Conservation (phyloP, 2,329 filamentous ascomycete species). For the Fusarium sp. region DNA sequence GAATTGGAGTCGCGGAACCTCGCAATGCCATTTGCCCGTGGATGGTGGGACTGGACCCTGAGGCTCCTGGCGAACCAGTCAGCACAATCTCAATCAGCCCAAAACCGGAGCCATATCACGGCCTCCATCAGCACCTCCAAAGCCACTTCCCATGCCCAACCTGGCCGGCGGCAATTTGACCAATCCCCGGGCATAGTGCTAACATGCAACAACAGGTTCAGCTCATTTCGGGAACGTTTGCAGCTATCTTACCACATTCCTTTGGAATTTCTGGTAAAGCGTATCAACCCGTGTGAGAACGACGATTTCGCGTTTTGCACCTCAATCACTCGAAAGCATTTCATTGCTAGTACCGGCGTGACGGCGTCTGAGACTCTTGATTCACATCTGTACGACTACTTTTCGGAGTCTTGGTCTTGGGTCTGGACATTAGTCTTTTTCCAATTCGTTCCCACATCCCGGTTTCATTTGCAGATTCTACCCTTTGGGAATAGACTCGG, state of each 20-base stretch:
- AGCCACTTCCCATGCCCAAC: neutral
- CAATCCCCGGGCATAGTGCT: constrained; percentile 26
- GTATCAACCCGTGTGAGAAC: constrained; percentile 44
- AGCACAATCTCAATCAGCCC: neutral
- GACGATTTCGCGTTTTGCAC: constrained; percentile 45
- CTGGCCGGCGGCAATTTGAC: neutral
- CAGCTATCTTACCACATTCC: constrained; percentile 54
- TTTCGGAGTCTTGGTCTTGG: constrained; percentile 53
- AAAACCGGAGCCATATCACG: neutral
- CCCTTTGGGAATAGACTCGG: constrained; percentile 45
- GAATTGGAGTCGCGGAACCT: neutral
- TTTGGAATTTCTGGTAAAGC: constrained; percentile 55
- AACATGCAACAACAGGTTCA: constrained; percentile 50
- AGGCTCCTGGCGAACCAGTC: neutral
- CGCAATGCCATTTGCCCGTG: neutral
- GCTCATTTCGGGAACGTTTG: constrained; percentile 56
- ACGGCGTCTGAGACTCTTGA: constrained; percentile 53
- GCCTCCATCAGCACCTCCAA: neutral
- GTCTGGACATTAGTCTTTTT: constrained; percentile 51
- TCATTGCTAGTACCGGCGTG: constrained; percentile 53
- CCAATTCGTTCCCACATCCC: constrained; percentile 50
- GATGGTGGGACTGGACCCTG: neutral
- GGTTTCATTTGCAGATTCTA: constrained; percentile 45
- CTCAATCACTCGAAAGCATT: constrained; percentile 46
- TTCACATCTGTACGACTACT: constrained; percentile 52